Evolutionary conservation across 257 asterid genomes (phyloP), one percentile per base, ranked within the genome.

Genomic region (Plantago elongata): DNA sequence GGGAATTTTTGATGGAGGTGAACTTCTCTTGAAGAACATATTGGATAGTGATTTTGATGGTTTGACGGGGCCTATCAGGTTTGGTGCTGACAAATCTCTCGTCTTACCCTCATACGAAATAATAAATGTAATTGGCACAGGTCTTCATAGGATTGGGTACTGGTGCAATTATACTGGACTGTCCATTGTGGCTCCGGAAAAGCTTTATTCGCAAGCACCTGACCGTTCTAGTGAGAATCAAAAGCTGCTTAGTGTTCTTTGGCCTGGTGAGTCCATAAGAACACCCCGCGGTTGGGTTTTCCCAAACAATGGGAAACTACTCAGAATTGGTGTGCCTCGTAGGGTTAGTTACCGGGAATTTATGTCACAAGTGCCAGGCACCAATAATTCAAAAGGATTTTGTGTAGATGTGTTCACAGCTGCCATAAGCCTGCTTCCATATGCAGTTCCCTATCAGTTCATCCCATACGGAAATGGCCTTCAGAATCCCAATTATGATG

Each of bases 281-380:
- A 82, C 75, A 16, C 99, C 99, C 13, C 97, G 97, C 37, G 99
- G 99, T 40, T 93, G 99, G 99, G 94, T 85, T 73, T 89, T 89
- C 62, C 96, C 97, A 0, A 87, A 77, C 66, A 87, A 79, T 13
- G 99, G 99, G 61, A 93, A 80, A 78, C 81, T 37, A 27, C 71
- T 93, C 69, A 79, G 75, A 74, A 93, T 93, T 54, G 97, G 90
- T 43, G 96, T 93, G 45, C 99, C 99, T 2, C 79, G 72, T 43
- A 75, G 96, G 57, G 94, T 81, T 64, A 64, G 95, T 71, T 93
- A 55, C 69, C 74, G 69, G 61, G 96, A 93, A 42, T 93, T 89
- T 61, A 89, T 89, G 45, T 83, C 99, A 15, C 95, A 82, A 71
- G 79, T 75, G 38, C 74, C 80, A 5, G 92, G 84, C 38, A 76